Evolutionary conservation across 2,329 filamentous ascomycete genomes (phyloP), one percentile per base, ranked within the genome.

Genomic region (Trichoderma brevicompactum): DNA sequence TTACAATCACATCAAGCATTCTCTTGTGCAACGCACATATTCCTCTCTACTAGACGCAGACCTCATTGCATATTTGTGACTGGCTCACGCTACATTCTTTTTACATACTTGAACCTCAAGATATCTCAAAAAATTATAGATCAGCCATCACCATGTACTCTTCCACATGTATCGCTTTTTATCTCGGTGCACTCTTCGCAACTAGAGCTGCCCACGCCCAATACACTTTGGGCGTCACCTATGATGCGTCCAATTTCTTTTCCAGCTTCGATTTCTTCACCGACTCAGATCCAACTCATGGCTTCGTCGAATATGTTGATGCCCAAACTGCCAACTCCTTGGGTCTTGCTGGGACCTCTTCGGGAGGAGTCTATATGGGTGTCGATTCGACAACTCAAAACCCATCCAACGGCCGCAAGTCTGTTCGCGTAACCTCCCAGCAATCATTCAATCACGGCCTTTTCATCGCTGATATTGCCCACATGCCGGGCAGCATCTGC

Each of bases 401-500:
- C 66, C 83, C 84, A 0, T 71, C 78, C 34, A 79, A 78, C 2
- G 91, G 92, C 41, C 89, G 92, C 48, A 79, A 81, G 54, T 93
- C 90, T 28, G 87, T 92, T 38, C 88, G 92, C 17, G 78, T 96
- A 13, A 80, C 84, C 40, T 91, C 89, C 72, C 87, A 85, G 68
- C 85, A 87, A 69, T 77, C 82, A 17, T 94, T 90, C 78, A 88
- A 82, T 46, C 82, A 85, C 68, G 91, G 89, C 12, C 84, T 94
- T 62, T 86, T 94, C 74, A 81, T 94, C 50, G 81, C 89, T 63
- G 91, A 94, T 73, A 85, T 93, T 65, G 82, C 80, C 9, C 91
- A 94, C 75, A 92, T 93, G 87, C 91, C 91, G n/a, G 83, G 83
- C 19, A 86, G 85, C 48, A 79, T 82, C 67, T 93, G 91, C 72